Percentiles rank a stretch among this genome's conserved stretches.
phyloP scores from a whole-genome alignment of 2,329 filamentous ascomycete genomes.

The Clarireedia hainanense region DNA sequence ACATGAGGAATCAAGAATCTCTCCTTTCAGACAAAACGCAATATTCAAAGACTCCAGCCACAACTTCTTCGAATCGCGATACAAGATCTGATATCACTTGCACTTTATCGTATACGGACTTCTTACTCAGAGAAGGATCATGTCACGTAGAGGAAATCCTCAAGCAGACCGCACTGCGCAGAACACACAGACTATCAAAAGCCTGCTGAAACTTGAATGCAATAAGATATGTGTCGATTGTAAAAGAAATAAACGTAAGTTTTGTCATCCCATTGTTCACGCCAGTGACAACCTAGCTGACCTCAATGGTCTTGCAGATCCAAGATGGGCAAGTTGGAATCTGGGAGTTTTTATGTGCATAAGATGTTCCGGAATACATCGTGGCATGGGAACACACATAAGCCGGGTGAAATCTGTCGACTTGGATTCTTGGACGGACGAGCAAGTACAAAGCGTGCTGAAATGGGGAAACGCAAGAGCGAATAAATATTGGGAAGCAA shows the following conservation, averaged over 20 bases:
- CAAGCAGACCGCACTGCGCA: slow-evolving; percentile 82
- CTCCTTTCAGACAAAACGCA: neutral
- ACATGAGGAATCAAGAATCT: neutral
- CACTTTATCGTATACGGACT: neutral
- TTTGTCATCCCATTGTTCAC: neutral
- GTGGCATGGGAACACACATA: slow-evolving; percentile 98
- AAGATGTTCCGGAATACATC: slow-evolving; percentile 95
- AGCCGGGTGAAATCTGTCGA: slow-evolving; percentile 97
- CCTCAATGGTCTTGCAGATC: slow-evolving; percentile 50
- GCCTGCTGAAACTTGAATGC: slow-evolving; percentile 81
- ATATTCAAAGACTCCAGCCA: neutral
- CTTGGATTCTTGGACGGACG: slow-evolving; percentile 96
- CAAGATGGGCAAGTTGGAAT: slow-evolving; percentile 99
- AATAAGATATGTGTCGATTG: slow-evolving; percentile 98
- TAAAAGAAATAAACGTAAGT: slow-evolving; percentile 94
- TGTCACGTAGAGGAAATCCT: slow-evolving; percentile 77
- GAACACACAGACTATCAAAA: slow-evolving; percentile 92
- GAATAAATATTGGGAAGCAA: slow-evolving; percentile 98
- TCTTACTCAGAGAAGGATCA: slow-evolving; percentile 30
- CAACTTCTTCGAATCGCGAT: neutral
- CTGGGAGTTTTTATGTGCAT: slow-evolving; percentile 96
- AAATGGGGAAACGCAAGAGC: slow-evolving; percentile 94
- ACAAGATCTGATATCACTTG: neutral
- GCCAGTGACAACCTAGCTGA: neutral
- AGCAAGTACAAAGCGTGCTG: slow-evolving; percentile 88